A percentile compares a stretch with the other conserved stretches of the same genome.
phyloP scores from a whole-genome alignment of 441 rosid genomes.

The Arabidopsis hybrid region DNA sequence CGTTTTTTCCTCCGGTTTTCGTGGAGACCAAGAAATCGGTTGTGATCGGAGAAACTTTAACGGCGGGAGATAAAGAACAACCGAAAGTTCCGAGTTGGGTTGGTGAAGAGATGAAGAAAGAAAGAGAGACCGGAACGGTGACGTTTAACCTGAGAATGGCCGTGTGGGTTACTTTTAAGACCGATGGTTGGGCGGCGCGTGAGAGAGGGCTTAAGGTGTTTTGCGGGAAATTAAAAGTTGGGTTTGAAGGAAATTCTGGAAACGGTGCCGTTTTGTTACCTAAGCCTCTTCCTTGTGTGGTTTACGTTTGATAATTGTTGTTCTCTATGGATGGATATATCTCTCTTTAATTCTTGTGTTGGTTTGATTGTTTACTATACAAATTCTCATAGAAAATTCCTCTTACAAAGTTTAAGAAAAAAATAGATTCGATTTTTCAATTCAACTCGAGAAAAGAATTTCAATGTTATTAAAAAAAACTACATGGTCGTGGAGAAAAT shows the following conservation, averaged over 20 bases:
- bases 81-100: constrained; percentile 40
- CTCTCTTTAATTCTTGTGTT: neutral
- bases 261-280: constrained; percentile 48
- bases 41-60: constrained; percentile 20
- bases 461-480: neutral
- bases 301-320: constrained; percentile 38
- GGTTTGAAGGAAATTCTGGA: constrained; percentile 40
- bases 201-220: constrained; percentile 45
- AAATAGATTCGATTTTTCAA: neutral
- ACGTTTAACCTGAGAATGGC: constrained; percentile 45
- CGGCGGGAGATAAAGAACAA: constrained; percentile 39
- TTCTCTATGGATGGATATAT: neutral
- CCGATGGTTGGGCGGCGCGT: constrained; percentile 48
- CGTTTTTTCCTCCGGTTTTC: constrained; percentile 38
- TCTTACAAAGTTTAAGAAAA: neutral
- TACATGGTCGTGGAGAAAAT: neutral
- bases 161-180: constrained; percentile 48
- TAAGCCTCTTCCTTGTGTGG: constrained; percentile 49
- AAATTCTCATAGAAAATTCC: constrained; percentile 5
- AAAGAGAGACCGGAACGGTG: constrained; percentile 47
- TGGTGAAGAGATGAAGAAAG: constrained; percentile 49
- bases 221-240: constrained; percentile 54
- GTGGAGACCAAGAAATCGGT: constrained; percentile 40
- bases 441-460: neutral
- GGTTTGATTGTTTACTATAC: constrained; percentile 10